phyloP scores from a whole-genome alignment of 306 rosid genomes.

The Cicer arietinum region DNA sequence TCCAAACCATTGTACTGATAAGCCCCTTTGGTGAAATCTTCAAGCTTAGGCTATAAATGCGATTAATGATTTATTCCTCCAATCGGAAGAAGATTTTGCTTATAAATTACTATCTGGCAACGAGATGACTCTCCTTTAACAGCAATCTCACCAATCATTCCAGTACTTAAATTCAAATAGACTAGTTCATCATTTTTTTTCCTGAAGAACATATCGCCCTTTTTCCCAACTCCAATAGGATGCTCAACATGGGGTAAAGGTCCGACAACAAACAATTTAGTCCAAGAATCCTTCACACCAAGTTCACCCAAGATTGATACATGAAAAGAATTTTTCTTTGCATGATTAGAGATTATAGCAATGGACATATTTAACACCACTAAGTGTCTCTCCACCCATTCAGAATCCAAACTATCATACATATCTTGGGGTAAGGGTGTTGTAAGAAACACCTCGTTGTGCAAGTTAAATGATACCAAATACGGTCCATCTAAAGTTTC shows the following conservation, averaged over 20 bases:
- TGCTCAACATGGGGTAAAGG: neutral
- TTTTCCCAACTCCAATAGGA: neutral
- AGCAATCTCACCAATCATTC: neutral
- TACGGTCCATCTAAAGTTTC: neutral
- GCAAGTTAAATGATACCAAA: constrained; percentile 3
- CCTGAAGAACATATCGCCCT: neutral
- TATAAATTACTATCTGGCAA: neutral
- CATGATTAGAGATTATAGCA: neutral
- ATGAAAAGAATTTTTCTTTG: neutral
- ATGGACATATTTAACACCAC: constrained; percentile 7
- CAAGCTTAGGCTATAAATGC: no score
- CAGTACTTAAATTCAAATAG: neutral
- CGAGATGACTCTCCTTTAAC: neutral
- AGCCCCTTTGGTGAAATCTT: no score
- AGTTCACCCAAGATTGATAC: constrained; percentile 7
- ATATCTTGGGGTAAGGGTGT: neutral
- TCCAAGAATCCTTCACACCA: neutral
- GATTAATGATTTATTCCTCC: neutral
- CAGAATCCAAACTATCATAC: neutral
- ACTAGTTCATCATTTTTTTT: neutral
- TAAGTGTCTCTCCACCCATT: neutral
- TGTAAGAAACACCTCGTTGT: neutral
- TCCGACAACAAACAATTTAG: constrained; percentile 1
- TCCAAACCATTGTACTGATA: neutral
- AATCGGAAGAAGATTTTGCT: neutral